phyloP scores from a whole-genome alignment of 2,329 filamentous ascomycete genomes.

The Fusarium pilosicola region DNA sequence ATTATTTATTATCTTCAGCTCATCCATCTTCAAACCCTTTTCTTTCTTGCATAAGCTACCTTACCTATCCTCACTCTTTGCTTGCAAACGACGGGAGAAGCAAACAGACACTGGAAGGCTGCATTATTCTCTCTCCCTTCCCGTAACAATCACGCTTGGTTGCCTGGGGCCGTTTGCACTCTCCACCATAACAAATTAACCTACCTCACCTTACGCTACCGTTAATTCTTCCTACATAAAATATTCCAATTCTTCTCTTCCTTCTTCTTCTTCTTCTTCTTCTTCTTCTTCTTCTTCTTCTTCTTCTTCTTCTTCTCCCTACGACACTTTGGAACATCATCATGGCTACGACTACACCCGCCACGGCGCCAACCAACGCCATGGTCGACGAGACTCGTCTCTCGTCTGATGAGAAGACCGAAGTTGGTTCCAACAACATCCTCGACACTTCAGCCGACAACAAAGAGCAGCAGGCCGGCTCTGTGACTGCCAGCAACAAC shows the following conservation, averaged over 20 bases:
- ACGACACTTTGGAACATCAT: neutral
- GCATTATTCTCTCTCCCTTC: neutral
- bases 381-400: constrained; percentile 39
- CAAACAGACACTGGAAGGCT: constrained; percentile 1
- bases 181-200: neutral
- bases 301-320: neutral
- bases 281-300: no score
- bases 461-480: constrained; percentile 25
- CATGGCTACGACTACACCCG: constrained; percentile 29
- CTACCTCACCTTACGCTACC: neutral
- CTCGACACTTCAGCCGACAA: constrained; percentile 28
- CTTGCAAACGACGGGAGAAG: neutral
- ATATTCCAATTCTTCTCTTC: neutral
- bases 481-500: neutral
- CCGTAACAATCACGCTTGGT: neutral
- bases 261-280: neutral
- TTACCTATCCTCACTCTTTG: neutral
- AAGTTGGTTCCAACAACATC: constrained; percentile 43
- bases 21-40: neutral
- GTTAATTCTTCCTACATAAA: neutral
- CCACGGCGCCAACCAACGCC: constrained; percentile 27
- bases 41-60: neutral
- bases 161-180: neutral
- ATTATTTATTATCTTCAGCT: constrained; percentile 8
- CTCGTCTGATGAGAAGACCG: constrained; percentile 47